Conservation (phyloP, 495 filamentous ascomycete species). For the Ramalina peruviana region DNA sequence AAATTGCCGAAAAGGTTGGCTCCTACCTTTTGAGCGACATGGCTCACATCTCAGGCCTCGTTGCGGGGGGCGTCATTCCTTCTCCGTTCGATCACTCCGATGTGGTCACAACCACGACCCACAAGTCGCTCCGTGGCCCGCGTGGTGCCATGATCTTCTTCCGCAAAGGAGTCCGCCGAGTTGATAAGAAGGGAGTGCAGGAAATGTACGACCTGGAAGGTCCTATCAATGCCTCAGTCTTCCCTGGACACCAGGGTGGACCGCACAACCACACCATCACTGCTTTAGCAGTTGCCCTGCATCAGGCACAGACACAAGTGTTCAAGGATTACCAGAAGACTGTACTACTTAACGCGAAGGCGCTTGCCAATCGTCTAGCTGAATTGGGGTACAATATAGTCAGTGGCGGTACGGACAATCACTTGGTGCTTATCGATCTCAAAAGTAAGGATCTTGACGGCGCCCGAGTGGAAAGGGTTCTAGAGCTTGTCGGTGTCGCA, state of each 20-base stretch:
- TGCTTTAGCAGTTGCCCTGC: slow-evolving; percentile 81
- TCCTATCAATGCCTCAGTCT: slow-evolving; percentile 91
- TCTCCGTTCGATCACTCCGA: slow-evolving; percentile 83
- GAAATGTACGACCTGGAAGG: slow-evolving; percentile 83
- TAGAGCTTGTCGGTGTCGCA: slow-evolving; percentile 89
- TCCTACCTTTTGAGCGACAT: slow-evolving; percentile 91
- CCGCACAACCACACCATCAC: slow-evolving; percentile 99
- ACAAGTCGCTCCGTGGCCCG: slow-evolving; percentile 91
- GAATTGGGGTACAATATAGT: slow-evolving; percentile 82
- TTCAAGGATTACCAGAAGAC: slow-evolving; percentile 82
- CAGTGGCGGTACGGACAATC: slow-evolving; percentile 90
- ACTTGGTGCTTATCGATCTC: slow-evolving; percentile 87
- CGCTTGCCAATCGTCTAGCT: slow-evolving; percentile 63
- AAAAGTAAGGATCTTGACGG: slow-evolving; percentile 85
- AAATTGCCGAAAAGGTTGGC: slow-evolving; percentile 77
- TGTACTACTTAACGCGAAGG: slow-evolving; percentile 75
- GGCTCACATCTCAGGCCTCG: slow-evolving; percentile 92
- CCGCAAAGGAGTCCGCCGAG: slow-evolving; percentile 75
- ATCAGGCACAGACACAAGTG: slow-evolving; percentile 79
- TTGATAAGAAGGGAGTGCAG: slow-evolving; percentile 74
- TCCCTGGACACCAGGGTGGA: slow-evolving; percentile 97
- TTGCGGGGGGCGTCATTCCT: slow-evolving; percentile 80
- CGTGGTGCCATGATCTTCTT: slow-evolving; percentile 98
- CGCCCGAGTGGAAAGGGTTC: slow-evolving; percentile 81
- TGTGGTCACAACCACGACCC: slow-evolving; percentile 94